Conservation (phyloP, 768 basidiomycete species). For the Tylopilus rubrobrunneus region DNA sequence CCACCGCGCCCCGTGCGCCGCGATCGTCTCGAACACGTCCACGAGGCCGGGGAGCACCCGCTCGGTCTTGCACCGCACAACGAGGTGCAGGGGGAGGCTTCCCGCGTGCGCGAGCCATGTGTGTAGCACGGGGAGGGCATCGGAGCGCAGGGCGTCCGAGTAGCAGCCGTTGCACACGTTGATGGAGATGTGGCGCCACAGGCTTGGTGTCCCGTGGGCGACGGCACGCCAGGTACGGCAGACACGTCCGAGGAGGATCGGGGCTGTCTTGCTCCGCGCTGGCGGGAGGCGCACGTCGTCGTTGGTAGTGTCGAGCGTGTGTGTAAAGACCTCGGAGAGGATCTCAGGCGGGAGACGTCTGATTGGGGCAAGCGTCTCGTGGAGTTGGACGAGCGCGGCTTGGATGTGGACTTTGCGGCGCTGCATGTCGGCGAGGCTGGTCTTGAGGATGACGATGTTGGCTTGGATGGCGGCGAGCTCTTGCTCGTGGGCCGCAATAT, state of each 20-base stretch:
- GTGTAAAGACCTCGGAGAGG: slow-evolving; percentile 24
- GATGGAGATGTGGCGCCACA: slow-evolving; percentile 6
- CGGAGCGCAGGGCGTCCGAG: slow-evolving; percentile 15
- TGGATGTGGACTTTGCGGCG: not conserved
- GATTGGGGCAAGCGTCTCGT: slow-evolving; percentile 18
- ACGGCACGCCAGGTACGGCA: slow-evolving; percentile 28
- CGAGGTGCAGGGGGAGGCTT: slow-evolving; percentile 17
- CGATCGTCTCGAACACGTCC: slow-evolving; percentile 17
- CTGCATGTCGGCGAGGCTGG: slow-evolving; percentile 8
- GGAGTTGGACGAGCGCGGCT: slow-evolving; percentile 13
- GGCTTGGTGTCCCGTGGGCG: not conserved
- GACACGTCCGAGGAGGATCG: slow-evolving; percentile 28
- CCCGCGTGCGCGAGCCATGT: slow-evolving; percentile 24
- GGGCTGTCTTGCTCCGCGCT: slow-evolving; percentile 11
- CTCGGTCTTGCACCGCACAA: slow-evolving; percentile 1
- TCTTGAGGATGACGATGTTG: slow-evolving; percentile 7
- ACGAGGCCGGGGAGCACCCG: slow-evolving; percentile 20
- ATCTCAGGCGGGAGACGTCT: slow-evolving; percentile 25
- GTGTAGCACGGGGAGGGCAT: slow-evolving; percentile 16
- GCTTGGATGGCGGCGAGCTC: slow-evolving; percentile 13
- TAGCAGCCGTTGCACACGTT: slow-evolving; percentile 21
- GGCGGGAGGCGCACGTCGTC: not conserved
- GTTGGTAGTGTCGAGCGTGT: slow-evolving; percentile 10
- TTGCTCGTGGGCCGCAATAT: slow-evolving; percentile 15
- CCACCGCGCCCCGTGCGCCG: slow-evolving; percentile 16